These are phyloP conservation scores for Chlorokybus atmophyticus DNA, from an alignment of 139 green algal genomes.

Conservation along the genomic window DNA sequence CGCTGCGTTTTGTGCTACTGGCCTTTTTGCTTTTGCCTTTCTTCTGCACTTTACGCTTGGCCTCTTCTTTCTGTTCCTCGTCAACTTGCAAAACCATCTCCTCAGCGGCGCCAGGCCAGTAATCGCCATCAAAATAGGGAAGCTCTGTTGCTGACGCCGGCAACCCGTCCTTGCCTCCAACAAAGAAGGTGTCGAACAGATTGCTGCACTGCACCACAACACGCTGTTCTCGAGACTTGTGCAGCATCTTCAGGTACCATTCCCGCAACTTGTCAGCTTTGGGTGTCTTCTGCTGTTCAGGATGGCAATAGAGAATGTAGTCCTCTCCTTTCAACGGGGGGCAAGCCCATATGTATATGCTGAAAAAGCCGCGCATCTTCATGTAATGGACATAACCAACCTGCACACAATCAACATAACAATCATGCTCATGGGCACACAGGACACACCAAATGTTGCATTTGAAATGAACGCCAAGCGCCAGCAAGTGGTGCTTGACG, in stretches of 20 bases:
- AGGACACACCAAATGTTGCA: too few relatives aligned
- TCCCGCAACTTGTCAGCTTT: constrained; percentile 70
- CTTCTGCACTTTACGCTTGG: constrained; percentile 12
- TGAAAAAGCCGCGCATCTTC: constrained; percentile 67
- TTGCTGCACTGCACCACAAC: constrained; percentile 72
- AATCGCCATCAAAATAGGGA: constrained; percentile 98
- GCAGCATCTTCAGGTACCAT: constrained; percentile 89
- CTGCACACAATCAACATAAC: constrained; percentile 20
- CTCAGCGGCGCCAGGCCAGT: constrained; percentile 82
- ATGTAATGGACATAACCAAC: constrained; percentile 79
- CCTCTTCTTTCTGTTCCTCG: constrained; percentile 21
- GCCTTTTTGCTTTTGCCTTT: constrained; percentile 26
- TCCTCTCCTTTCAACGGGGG: constrained; percentile 90
- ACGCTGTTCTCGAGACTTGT: constrained; percentile 42
- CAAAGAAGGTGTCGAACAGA: constrained; percentile 91
- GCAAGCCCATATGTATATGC: constrained; percentile 99
- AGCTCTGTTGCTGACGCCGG: constrained; percentile 42
- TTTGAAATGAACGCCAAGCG: too few relatives aligned
- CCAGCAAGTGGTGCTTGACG: too few relatives aligned
- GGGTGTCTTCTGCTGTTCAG: constrained; percentile 82
- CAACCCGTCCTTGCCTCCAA: constrained; percentile 1
- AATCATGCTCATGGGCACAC: too few relatives aligned
- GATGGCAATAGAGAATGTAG: constrained; percentile 99
- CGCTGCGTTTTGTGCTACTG: too few relatives aligned
- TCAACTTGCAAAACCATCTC: constrained; percentile 30